Evolutionary conservation across 176 grass and related monocot genomes (phyloP).

Genomic region (Themeda triandra): DNA sequence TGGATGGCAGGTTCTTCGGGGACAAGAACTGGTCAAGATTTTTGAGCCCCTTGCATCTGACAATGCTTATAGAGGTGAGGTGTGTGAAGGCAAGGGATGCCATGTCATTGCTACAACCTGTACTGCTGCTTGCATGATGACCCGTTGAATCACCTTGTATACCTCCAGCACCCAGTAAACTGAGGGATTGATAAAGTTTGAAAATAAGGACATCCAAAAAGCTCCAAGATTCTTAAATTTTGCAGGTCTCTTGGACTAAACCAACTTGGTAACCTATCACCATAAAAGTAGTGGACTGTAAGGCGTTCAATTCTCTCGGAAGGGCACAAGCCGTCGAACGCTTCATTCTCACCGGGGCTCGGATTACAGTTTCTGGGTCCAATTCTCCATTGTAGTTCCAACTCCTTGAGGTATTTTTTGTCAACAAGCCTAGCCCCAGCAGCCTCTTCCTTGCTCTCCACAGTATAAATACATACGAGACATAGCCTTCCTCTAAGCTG

Average conservation of each 20-base stretch:
- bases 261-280: not conserved
- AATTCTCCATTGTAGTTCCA: not conserved
- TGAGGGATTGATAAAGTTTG: not conserved
- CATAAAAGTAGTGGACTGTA: not conserved
- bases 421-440: constrained; percentile 25
- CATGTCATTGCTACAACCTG: not conserved
- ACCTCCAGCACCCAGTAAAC: not conserved
- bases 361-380: too few relatives aligned
- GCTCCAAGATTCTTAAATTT: not conserved
- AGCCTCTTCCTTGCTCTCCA: constrained; percentile 17
- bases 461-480: not conserved
- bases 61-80: too few relatives aligned
- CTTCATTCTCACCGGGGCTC: not conserved
- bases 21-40: too few relatives aligned
- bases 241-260: too few relatives aligned
- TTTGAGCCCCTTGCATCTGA: too few relatives aligned
- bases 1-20: too few relatives aligned
- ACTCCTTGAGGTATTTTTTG: constrained; percentile 25
- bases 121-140: not conserved
- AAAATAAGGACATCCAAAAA: not conserved
- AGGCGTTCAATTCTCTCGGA: not conserved
- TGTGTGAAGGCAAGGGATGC: not conserved
- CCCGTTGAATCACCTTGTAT: not conserved
- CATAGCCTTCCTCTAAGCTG: constrained; percentile 15
- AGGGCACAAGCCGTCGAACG: not conserved